Evolutionary conservation across 306 rosid species (phyloP).

Genomic region (Lathyrus tuberosus): DNA sequence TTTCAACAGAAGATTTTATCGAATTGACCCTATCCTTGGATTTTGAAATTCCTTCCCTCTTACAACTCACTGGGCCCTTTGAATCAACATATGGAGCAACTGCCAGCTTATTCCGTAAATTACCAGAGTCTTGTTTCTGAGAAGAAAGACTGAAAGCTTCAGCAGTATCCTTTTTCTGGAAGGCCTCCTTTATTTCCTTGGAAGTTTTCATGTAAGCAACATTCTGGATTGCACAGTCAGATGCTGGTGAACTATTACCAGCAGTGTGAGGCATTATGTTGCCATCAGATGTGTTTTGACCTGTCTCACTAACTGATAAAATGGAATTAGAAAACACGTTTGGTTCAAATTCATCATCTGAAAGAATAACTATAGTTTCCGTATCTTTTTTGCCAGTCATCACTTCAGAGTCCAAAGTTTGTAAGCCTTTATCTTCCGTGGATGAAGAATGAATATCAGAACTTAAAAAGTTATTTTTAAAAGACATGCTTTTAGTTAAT

Average conservation of each 20-base stretch:
- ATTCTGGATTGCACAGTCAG: slow-evolving; percentile 46
- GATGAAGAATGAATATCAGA: slow-evolving; percentile 47
- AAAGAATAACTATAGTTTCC: slow-evolving; percentile 61
- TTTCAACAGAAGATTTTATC: slow-evolving; percentile 48
- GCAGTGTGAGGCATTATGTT: slow-evolving; percentile 38
- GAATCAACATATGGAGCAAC: slow-evolving; percentile 44
- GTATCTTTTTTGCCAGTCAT: slow-evolving; percentile 36
- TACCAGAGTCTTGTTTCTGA: slow-evolving; percentile 45
- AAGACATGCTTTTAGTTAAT: slow-evolving; percentile 46
- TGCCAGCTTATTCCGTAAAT: slow-evolving; percentile 42
- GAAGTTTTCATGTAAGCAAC: slow-evolving; percentile 44
- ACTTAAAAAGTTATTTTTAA: slow-evolving; percentile 43
- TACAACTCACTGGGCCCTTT: slow-evolving; percentile 46
- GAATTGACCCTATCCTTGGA: slow-evolving; percentile 45
- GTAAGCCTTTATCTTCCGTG: slow-evolving; percentile 47
- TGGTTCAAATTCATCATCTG: slow-evolving; percentile 76
- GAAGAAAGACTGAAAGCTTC: slow-evolving; percentile 43
- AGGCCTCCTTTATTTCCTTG: slow-evolving; percentile 42
- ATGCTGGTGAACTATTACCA: slow-evolving; percentile 44
- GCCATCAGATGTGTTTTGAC: slow-evolving; percentile 44
- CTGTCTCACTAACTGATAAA: slow-evolving; percentile 47
- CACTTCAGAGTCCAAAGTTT: slow-evolving; percentile 43
- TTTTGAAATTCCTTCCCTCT: slow-evolving; percentile 50
- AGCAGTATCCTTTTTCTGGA: slow-evolving; percentile 47
- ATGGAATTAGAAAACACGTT: slow-evolving; percentile 37